These are phyloP conservation scores for Bidens hawaiensis DNA, from an alignment of 140 eudicot species.

Conservation along the genomic window DNA sequence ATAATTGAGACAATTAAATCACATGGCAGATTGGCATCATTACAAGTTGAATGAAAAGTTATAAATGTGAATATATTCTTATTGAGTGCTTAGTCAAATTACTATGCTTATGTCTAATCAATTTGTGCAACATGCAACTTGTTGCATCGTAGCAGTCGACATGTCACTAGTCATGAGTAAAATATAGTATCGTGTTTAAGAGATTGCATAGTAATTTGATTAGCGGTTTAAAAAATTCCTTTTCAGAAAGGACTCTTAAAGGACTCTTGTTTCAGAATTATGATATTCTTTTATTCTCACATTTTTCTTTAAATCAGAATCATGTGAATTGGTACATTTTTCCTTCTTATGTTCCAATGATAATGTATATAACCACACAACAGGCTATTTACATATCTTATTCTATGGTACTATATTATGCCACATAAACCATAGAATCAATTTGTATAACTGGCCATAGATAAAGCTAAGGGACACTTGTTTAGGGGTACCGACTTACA, in stretches of 20 bases:
- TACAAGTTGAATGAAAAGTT: slow-evolving; percentile 15
- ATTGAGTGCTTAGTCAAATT: slow-evolving; percentile 11
- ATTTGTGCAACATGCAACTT: slow-evolving; percentile 3
- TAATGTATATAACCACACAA: slow-evolving; percentile 29
- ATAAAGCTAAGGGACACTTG: slow-evolving; percentile 34
- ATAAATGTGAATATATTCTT: slow-evolving; percentile 5
- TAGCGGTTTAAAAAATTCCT: neutral
- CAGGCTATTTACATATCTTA: slow-evolving; percentile 12
- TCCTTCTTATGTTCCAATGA: slow-evolving; percentile 12
- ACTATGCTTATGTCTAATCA: slow-evolving; percentile 1
- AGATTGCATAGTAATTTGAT: neutral
- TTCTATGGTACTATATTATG: slow-evolving; percentile 16
- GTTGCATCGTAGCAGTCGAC: neutral
- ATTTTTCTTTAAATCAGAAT: slow-evolving; percentile 17
- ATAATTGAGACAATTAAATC: slow-evolving; percentile 10
- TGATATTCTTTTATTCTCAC: slow-evolving; percentile 2
- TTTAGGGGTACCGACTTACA: slow-evolving; percentile 23
- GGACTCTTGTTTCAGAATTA: neutral
- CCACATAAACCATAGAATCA: slow-evolving; percentile 31
- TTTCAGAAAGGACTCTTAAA: neutral
- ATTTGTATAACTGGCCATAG: slow-evolving; percentile 22
- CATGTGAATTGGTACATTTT: slow-evolving; percentile 16
- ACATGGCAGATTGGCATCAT: slow-evolving; percentile 13
- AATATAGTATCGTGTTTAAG: neutral
- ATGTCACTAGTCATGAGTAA: neutral